Base-by-base conservation (phyloP, 805 yeast genomes). In the Ogataea wickerhamii region DNA sequence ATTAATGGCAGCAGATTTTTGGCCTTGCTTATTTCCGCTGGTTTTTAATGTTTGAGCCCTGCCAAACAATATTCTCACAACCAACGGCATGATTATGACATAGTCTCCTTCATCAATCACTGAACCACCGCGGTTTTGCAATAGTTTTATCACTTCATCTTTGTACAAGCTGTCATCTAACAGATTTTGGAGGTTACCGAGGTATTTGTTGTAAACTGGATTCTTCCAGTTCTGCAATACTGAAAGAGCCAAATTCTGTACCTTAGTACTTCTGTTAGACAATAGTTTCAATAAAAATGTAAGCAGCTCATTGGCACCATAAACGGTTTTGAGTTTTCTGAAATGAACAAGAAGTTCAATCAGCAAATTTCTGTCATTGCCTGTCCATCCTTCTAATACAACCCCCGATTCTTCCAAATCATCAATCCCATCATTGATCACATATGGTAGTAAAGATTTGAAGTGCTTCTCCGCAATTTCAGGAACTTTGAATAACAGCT, bases 111-210 rank as follows among this genome's bases (percentile, higher is more conserved):
- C 70, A 45, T 83, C 87, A 37, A 88, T 69, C 2, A 70, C 60
- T 13, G 62, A 63, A 6, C 78, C 72, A 4, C 72, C 77, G 16
- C 71, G 66, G 26, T 68, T 69, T 14, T 73, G 70, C 14, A 86
- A 63, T 27, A 93, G 71, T 13, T 71, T 74, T 16, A 84, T 68
- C 21, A 89, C 65, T 60, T 89, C 97, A 61, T 93, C 98, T 41
- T 87, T 76, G 66, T 87, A 89, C 13, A 82, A 66, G 2, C 85
- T 75, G 44, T 87, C 95, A 57, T 91, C 96, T 13, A 91, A 65
- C 41, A 93, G 61, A 45, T 82, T 88, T 32, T 64, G 72, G 50
- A 93, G 64, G 48, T 82, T 81, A 43, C 83, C 95, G 40, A 72
- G 69, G 55, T 87, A 91, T 55, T 81, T 83, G 37, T 71, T 72